Evolutionary conservation across 139 green algal species (phyloP).

Genomic region (Picochlorum sp.): DNA sequence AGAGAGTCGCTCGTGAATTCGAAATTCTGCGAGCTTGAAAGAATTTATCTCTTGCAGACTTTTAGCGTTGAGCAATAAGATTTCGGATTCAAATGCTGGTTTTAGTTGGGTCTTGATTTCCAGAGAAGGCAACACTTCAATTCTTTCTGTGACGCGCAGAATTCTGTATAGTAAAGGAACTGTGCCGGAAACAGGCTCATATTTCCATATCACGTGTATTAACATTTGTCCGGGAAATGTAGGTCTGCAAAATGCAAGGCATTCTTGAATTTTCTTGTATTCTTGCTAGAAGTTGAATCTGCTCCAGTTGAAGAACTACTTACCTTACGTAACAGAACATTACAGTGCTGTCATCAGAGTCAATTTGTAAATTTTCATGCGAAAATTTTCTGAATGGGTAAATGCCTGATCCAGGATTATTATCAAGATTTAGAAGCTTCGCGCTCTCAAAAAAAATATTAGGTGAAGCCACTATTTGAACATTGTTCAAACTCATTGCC

Average conservation of each 20-base stretch:
- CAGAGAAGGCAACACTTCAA: neutral
- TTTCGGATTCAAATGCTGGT: neutral
- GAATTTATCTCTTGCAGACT: no score
- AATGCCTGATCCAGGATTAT: neutral
- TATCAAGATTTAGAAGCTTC: neutral
- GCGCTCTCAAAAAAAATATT: neutral
- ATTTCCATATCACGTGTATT: neutral
- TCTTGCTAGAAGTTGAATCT: no score
- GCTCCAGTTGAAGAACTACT: no score
- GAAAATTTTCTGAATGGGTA: neutral
- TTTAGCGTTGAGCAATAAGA: neutral
- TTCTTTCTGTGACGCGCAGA: neutral
- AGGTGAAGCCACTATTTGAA: neutral
- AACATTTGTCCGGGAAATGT: neutral
- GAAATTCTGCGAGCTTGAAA: no score
- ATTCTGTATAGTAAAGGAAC: neutral
- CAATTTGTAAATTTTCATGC: neutral
- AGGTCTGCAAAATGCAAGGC: no score
- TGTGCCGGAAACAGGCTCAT: neutral
- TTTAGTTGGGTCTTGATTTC: neutral
- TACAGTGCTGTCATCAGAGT: no score
- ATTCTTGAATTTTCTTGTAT: no score
- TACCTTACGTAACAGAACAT: no score
- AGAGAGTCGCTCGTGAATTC: no score
- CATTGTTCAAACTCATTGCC: conserved; percentile 14